A percentile compares a stretch with the other conserved stretches of the same genome.
Conservation (phyloP, 2,329 filamentous ascomycete genomes). For the Ophiostoma quercus region DNA sequence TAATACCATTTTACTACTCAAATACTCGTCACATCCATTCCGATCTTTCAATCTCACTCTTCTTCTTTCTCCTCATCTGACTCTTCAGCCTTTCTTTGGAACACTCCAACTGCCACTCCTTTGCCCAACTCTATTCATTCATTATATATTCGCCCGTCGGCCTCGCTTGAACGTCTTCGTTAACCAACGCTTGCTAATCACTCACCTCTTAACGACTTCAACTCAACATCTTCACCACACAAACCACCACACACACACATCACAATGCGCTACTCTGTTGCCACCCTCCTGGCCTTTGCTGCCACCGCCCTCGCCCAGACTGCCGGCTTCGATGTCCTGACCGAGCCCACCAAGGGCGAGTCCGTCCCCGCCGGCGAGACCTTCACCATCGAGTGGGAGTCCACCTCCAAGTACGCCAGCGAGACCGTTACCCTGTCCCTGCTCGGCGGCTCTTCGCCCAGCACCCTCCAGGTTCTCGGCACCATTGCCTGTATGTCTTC, state of each 20-base stretch:
- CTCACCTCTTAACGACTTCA: background rate
- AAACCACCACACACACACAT: background rate
- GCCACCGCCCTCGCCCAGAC: slow-evolving; percentile 50
- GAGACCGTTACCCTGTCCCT: slow-evolving; percentile 48
- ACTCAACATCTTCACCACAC: background rate
- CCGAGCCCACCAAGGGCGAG: slow-evolving; percentile 42
- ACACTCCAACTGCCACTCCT: slow-evolving; percentile 5
- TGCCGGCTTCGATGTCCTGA: slow-evolving; percentile 52
- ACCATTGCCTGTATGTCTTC: slow-evolving; percentile 48
- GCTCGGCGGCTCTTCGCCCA: slow-evolving; percentile 46
- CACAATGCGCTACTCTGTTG: slow-evolving; percentile 52
- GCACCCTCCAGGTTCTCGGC: slow-evolving; percentile 39
- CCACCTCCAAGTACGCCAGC: slow-evolving; percentile 38
- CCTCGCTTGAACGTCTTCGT: background rate
- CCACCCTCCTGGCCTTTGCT: slow-evolving; percentile 49
- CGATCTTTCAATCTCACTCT: background rate
- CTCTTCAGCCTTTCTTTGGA: slow-evolving; percentile 19
- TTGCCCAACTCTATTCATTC: slow-evolving; percentile 12
- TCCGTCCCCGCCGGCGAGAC: slow-evolving; percentile 45
- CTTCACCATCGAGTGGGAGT: slow-evolving; percentile 49
- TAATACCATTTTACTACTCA: background rate
- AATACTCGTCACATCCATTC: background rate
- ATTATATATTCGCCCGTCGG: background rate
- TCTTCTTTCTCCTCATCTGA: slow-evolving; percentile 12
- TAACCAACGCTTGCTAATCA: background rate